These are phyloP conservation scores for Xylaria grammica DNA, from an alignment of 495 filamentous ascomycete genomes.

Conservation along the genomic window DNA sequence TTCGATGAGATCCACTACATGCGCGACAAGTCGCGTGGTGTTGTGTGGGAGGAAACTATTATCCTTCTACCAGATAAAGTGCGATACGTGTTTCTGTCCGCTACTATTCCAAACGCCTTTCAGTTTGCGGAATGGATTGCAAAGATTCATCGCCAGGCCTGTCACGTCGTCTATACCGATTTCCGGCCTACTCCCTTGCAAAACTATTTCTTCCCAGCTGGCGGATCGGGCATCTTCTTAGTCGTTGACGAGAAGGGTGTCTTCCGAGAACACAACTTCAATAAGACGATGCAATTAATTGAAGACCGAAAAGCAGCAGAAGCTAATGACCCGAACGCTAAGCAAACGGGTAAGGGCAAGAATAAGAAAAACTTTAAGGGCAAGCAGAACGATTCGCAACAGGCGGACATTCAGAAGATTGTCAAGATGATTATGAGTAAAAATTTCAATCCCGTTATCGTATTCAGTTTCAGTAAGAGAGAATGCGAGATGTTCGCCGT, in stretches of 20 bases:
- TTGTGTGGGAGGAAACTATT: conserved; percentile 99
- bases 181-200: conserved; percentile 95
- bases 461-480: conserved; percentile 98
- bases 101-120: conserved; percentile 99
- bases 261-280: conserved; percentile 96
- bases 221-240: conserved; percentile 90
- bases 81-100: conserved; percentile 95
- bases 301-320: conserved; percentile 89
- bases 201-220: conserved; percentile 96
- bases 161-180: conserved; percentile 98
- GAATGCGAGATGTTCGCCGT: conserved; percentile 89
- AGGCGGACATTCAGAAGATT: conserved; percentile 92
- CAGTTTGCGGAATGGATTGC: conserved; percentile 99
- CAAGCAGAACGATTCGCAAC: conserved; percentile 64
- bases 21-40: conserved; percentile 90
- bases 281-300: conserved; percentile 88
- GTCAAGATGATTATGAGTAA: conserved; percentile 98
- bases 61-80: conserved; percentile 98
- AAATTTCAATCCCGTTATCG: conserved; percentile 95
- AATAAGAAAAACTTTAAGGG: conserved; percentile 91
- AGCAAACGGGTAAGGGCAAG: conserved; percentile 82
- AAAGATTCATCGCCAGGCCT: conserved; percentile 95
- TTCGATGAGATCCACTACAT: conserved; percentile 99
- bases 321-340: conserved; percentile 75
- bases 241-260: conserved; percentile 94